Evolutionary conservation across 805 yeast genomes (phyloP).

Genomic region (Lipomyces orientalis): DNA sequence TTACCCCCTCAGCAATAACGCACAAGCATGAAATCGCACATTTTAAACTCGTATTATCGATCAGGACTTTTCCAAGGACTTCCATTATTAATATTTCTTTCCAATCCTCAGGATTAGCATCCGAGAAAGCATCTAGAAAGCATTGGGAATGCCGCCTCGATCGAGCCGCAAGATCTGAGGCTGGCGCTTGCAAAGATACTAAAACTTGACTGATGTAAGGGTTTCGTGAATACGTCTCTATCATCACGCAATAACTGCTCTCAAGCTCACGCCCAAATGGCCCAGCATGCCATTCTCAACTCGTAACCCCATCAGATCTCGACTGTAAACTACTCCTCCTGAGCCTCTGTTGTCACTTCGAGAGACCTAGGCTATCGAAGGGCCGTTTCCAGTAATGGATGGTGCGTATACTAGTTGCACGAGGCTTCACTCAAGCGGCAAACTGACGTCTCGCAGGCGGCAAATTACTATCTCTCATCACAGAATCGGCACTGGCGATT

Average conservation of each 20-base stretch:
- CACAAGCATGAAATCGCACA: too few species aligned
- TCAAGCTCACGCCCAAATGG: not conserved
- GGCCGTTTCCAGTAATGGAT: not conserved
- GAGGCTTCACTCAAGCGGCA: not conserved
- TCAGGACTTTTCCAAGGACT: too few species aligned
- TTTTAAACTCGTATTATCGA: too few species aligned
- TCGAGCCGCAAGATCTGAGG: too few species aligned
- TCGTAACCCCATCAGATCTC: too few species aligned
- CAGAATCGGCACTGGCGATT: slow-evolving; percentile 80
- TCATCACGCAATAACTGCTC: not conserved
- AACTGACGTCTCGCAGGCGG: slow-evolving; percentile 33
- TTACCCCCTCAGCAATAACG: too few species aligned
- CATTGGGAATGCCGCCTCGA: too few species aligned
- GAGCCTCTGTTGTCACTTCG: not conserved
- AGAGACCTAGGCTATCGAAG: not conserved
- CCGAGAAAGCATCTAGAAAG: too few species aligned
- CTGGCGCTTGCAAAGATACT: too few species aligned
- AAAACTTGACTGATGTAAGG: not conserved
- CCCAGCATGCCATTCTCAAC: too few species aligned
- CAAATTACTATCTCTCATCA: slow-evolving; percentile 46
- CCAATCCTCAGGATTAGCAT: too few species aligned
- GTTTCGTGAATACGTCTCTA: not conserved
- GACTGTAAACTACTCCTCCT: not conserved
- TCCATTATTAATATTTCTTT: too few species aligned
- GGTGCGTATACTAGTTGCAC: not conserved